Evolutionary conservation across 2,329 filamentous ascomycete genomes (phyloP).

Genomic region (Ilyonectria robusta): DNA sequence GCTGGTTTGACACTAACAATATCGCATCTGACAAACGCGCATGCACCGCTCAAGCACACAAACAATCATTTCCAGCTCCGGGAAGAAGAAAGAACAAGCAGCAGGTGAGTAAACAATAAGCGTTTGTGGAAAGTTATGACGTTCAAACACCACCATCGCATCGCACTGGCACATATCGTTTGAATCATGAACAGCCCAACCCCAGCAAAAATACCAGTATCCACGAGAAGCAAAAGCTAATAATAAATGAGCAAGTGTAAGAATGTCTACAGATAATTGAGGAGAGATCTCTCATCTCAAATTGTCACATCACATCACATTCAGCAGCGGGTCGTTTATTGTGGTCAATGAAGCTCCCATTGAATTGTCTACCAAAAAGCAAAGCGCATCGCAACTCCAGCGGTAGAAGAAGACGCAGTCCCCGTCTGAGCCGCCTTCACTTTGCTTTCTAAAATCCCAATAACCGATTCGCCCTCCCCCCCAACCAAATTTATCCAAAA

Average conservation of each 20-base stretch:
- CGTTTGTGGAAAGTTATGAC: not conserved
- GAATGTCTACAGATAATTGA: too few species aligned
- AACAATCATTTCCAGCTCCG: not conserved
- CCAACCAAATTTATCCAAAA: conserved; percentile 21
- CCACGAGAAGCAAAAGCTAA: too few species aligned
- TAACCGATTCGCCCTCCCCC: conserved; percentile 27
- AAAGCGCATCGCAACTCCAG: conserved; percentile 23
- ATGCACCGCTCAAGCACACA: not conserved
- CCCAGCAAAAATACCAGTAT: too few species aligned
- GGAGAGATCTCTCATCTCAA: not conserved
- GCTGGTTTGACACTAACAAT: not conserved
- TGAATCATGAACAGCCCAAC: too few species aligned
- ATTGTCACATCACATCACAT: conserved; percentile 1
- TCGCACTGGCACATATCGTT: too few species aligned
- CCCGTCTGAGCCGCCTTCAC: conserved; percentile 7
- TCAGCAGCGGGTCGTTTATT: not conserved
- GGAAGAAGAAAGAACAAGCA: not conserved
- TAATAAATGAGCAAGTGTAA: too few species aligned
- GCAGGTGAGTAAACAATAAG: not conserved
- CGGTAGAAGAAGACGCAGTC: conserved; percentile 17
- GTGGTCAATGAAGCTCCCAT: conserved; percentile 21
- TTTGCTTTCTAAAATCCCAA: conserved; percentile 20
- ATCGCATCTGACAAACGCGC: not conserved
- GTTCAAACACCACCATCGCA: too few species aligned
- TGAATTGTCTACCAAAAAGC: conserved; percentile 28